Conservation (phyloP, 2,329 filamentous ascomycete species). For the Ophiosphaerella narmari region DNA sequence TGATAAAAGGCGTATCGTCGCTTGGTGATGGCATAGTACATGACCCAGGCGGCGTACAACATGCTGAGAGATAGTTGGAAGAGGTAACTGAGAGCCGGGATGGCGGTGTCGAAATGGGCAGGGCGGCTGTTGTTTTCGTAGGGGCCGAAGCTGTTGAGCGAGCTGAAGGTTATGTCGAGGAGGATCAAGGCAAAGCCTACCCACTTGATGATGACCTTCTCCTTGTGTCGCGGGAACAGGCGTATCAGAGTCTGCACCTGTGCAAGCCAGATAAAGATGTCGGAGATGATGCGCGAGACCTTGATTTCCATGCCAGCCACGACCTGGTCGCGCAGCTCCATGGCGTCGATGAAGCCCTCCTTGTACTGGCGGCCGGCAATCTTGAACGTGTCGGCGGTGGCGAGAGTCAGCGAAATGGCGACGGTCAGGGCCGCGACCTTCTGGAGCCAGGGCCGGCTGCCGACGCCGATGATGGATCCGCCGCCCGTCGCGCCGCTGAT, state of each 20-base stretch:
- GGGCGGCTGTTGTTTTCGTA: slow-evolving; percentile 64
- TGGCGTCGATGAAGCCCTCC: slow-evolving; percentile 78
- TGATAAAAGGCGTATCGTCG: slow-evolving; percentile 91
- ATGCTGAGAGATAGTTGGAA: slow-evolving; percentile 87
- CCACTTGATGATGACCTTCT: slow-evolving; percentile 99
- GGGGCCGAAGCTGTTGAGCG: slow-evolving; percentile 80
- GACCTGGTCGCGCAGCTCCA: slow-evolving; percentile 74
- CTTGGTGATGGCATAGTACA: slow-evolving; percentile 92
- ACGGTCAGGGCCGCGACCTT: slow-evolving; percentile 67
- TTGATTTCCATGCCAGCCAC: slow-evolving; percentile 85
- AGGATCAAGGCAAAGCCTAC: slow-evolving; percentile 92
- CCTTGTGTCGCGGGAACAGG: slow-evolving; percentile 91
- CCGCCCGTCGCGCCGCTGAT: slow-evolving; percentile 72
- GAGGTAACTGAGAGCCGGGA: slow-evolving; percentile 87
- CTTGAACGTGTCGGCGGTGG: slow-evolving; percentile 86
- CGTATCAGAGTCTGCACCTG: slow-evolving; percentile 97
- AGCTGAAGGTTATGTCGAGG: slow-evolving; percentile 87
- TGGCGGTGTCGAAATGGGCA: slow-evolving; percentile 80
- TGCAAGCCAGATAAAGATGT: slow-evolving; percentile 95
- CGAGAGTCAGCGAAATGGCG: slow-evolving; percentile 86
- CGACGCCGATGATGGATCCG: slow-evolving; percentile 76
- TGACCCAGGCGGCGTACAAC: slow-evolving; percentile 89
- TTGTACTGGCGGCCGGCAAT: slow-evolving; percentile 83
- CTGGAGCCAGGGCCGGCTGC: slow-evolving; percentile 91
- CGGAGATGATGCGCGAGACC: slow-evolving; percentile 88